Conservation (phyloP, 2,329 filamentous ascomycete species). For the Cercospora sp. region DNA sequence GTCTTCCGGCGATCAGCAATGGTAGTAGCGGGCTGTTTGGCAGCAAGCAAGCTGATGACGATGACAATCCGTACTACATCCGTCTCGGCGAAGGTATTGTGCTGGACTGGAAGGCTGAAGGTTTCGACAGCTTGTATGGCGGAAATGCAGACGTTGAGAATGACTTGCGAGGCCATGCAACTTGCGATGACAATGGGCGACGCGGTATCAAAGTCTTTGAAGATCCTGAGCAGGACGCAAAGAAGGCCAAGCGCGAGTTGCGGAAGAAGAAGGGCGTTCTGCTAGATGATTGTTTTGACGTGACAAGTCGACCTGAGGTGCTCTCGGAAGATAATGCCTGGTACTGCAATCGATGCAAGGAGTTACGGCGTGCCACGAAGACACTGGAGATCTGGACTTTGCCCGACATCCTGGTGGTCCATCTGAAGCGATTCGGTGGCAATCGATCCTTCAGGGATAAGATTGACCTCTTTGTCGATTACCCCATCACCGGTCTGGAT, state of each 20-base stretch:
- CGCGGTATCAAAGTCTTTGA: slow-evolving; percentile 53
- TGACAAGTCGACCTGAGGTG: slow-evolving; percentile 92
- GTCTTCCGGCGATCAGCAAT: neutral
- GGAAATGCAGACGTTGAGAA: slow-evolving; percentile 45
- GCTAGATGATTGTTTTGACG: slow-evolving; percentile 86
- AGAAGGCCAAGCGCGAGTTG: slow-evolving; percentile 61
- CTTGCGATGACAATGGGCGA: slow-evolving; percentile 56
- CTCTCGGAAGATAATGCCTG: slow-evolving; percentile 94
- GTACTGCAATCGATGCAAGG: slow-evolving; percentile 96
- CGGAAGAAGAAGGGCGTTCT: slow-evolving; percentile 75
- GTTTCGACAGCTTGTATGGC: slow-evolving; percentile 70
- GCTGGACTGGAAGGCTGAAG: slow-evolving; percentile 77
- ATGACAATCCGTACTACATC: slow-evolving; percentile 50
- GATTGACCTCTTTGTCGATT: slow-evolving; percentile 86
- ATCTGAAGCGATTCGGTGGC: slow-evolving; percentile 92
- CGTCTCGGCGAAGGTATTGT: slow-evolving; percentile 81
- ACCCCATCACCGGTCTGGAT: slow-evolving; percentile 84
- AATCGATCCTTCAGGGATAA: slow-evolving; percentile 82
- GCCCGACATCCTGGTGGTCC: slow-evolving; percentile 90
- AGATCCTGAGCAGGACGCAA: slow-evolving; percentile 62
- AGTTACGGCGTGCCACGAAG: slow-evolving; percentile 87
- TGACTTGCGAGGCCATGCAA: slow-evolving; percentile 58
- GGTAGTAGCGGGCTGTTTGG: slow-evolving; percentile 2
- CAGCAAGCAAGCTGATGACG: slow-evolving; percentile 17
- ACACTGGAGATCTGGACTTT: slow-evolving; percentile 97